Conservation (phyloP, 441 rosid genomes). For the Macaranga tanarius region DNA sequence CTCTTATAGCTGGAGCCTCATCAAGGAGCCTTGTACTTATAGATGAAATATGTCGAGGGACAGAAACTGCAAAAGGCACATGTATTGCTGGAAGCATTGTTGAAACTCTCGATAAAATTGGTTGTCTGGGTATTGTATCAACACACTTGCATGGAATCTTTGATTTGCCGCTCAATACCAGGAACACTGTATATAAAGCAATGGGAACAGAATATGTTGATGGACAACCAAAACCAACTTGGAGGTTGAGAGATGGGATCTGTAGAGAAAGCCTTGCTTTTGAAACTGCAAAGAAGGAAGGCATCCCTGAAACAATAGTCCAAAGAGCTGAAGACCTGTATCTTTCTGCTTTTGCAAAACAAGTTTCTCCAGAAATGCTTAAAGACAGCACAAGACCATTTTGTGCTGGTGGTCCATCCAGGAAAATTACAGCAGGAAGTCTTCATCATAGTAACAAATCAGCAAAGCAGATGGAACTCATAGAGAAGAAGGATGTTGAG, state of each 20-base stretch:
- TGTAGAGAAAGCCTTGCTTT: constrained; percentile 98
- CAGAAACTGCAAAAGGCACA: constrained; percentile 95
- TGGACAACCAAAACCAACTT: constrained; percentile 83
- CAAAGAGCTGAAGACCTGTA: constrained; percentile 90
- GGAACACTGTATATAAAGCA: constrained; percentile 65
- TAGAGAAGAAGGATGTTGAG: constrained; percentile 46
- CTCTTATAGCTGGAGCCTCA: constrained; percentile 65
- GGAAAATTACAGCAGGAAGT: constrained; percentile 27
- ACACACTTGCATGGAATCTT: constrained; percentile 97
- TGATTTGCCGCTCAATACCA: constrained; percentile 65
- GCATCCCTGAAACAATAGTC: constrained; percentile 66
- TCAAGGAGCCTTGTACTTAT: constrained; percentile 90
- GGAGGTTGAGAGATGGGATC: constrained; percentile 87
- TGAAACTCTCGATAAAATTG: constrained; percentile 73
- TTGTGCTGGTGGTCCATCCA: constrained; percentile 18
- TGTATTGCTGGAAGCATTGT: constrained; percentile 97
- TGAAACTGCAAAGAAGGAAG: constrained; percentile 96
- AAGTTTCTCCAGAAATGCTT: constrained; percentile 21
- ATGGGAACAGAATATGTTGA: constrained; percentile 78
- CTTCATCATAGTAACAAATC: constrained; percentile 31
- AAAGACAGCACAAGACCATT: constrained; percentile 28
- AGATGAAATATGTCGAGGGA: constrained; percentile 98
- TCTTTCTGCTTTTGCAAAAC: constrained; percentile 37
- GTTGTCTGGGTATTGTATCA: constrained; percentile 91
- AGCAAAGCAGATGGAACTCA: constrained; percentile 33